A percentile compares a stretch with the other conserved stretches of the same genome.
Evolutionary conservation across 345 rosid genomes (phyloP).

Genomic region (Clausena lansium): DNA sequence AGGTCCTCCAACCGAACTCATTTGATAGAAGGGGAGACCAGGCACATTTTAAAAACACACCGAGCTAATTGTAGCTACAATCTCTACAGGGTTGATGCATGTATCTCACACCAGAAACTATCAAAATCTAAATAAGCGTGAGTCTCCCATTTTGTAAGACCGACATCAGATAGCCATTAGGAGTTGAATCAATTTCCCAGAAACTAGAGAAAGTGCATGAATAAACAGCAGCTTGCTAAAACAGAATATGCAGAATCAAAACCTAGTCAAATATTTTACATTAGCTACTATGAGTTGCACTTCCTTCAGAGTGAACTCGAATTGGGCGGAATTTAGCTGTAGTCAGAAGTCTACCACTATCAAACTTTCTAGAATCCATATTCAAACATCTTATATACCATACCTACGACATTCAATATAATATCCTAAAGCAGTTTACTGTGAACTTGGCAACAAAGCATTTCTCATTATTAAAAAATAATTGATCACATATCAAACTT

Average conservation of each 20-base stretch:
- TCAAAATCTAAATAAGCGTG: neutral
- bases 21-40: neutral
- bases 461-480: neutral
- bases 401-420: neutral
- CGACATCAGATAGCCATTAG: neutral
- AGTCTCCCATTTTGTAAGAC: neutral
- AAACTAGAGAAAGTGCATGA: neutral
- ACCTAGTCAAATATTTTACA: neutral
- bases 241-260: neutral
- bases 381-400: neutral
- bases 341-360: neutral
- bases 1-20: neutral
- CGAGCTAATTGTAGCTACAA: neutral
- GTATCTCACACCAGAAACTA: neutral
- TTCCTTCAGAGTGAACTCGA: neutral
- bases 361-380: neutral
- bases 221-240: neutral
- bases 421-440: neutral
- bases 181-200: neutral
- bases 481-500: neutral
- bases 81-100: neutral
- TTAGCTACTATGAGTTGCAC: neutral
- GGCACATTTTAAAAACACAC: neutral
- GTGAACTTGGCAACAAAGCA: neutral
- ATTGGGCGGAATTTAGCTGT: neutral